phyloP scores from a whole-genome alignment of 176 grass and related monocot species.

The Poa pratensis region DNA sequence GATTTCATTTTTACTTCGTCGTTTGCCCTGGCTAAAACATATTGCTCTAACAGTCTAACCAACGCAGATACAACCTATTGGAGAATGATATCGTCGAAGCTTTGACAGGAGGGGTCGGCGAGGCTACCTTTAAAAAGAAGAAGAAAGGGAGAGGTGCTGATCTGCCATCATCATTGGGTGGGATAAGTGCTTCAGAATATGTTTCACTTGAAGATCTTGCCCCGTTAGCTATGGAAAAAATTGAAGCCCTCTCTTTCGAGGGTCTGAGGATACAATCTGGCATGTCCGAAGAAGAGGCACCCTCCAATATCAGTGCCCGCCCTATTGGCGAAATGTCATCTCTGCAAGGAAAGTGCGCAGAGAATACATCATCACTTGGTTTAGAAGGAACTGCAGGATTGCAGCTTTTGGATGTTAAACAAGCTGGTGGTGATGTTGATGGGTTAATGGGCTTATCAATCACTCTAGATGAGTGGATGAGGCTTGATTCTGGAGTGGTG shows the following conservation, averaged over 20 bases:
- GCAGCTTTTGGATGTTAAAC: slow-evolving; percentile 89
- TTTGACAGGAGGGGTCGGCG: slow-evolving; percentile 30
- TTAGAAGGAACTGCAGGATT: slow-evolving; percentile 92
- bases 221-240: slow-evolving; percentile 98
- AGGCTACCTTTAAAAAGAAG: slow-evolving; percentile 50
- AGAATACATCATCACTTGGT: slow-evolving; percentile 67
- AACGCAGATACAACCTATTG: slow-evolving; percentile 60
- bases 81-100: slow-evolving; percentile 48
- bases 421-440: slow-evolving; percentile 69
- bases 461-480: slow-evolving; percentile 96
- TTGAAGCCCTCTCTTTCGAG: slow-evolving; percentile 93
- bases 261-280: slow-evolving; percentile 98
- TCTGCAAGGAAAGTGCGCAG: slow-evolving; percentile 67
- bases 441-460: slow-evolving; percentile 95
- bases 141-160: slow-evolving; percentile 57
- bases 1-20: slow-evolving; percentile 12
- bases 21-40: slow-evolving; percentile 23
- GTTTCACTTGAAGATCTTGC: slow-evolving; percentile 95
- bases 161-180: slow-evolving; percentile 49
- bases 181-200: slow-evolving; percentile 68
- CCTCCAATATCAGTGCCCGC: slow-evolving; percentile 79
- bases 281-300: slow-evolving; percentile 90
- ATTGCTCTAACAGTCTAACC: slow-evolving; percentile 35
- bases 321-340: slow-evolving; percentile 81
- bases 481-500: slow-evolving; percentile 82